Evolutionary conservation across 139 green algal species (phyloP).

Genomic region (Coelastrella sp.): DNA sequence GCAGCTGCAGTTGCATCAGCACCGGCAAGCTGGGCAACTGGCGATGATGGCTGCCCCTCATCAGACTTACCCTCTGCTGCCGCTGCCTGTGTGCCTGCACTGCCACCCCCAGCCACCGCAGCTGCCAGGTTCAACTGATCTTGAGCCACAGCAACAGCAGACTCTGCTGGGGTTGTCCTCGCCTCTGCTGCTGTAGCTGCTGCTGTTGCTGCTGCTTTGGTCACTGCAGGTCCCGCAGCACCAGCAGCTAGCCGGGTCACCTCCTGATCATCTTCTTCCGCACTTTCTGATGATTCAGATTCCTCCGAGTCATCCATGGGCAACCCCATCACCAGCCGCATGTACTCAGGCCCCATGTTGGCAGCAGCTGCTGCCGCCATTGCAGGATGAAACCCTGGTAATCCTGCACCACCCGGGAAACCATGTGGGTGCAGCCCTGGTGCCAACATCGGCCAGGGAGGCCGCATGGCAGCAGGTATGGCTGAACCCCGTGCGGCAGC

Average conservation of each 20-base stretch:
- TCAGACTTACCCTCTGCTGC: background rate
- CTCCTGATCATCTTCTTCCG: slow-evolving; percentile 7
- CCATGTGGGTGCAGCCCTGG: background rate
- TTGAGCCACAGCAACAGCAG: background rate
- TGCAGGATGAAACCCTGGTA: background rate
- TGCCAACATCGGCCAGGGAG: background rate
- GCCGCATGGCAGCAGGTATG: background rate
- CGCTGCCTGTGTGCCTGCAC: background rate
- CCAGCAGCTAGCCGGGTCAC: slow-evolving; percentile 5
- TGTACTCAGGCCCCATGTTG: slow-evolving; percentile 7
- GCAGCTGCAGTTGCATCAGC: background rate
- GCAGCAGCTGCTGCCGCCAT: slow-evolving; percentile 34
- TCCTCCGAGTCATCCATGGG: slow-evolving; percentile 20
- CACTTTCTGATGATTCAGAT: slow-evolving; percentile 1
- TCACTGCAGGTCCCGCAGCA: background rate
- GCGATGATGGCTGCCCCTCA: no score
- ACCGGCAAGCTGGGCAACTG: no score
- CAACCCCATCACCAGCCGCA: slow-evolving; percentile 19
- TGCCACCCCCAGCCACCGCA: background rate
- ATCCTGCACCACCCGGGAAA: background rate
- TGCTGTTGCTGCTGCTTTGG: background rate
- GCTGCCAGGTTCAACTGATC: background rate
- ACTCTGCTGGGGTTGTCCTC: background rate
- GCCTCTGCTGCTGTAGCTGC: background rate
- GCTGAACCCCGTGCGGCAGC: background rate